Conservation (phyloP, 495 filamentous ascomycete genomes). For the Friedmanniomyces endolithicus region DNA sequence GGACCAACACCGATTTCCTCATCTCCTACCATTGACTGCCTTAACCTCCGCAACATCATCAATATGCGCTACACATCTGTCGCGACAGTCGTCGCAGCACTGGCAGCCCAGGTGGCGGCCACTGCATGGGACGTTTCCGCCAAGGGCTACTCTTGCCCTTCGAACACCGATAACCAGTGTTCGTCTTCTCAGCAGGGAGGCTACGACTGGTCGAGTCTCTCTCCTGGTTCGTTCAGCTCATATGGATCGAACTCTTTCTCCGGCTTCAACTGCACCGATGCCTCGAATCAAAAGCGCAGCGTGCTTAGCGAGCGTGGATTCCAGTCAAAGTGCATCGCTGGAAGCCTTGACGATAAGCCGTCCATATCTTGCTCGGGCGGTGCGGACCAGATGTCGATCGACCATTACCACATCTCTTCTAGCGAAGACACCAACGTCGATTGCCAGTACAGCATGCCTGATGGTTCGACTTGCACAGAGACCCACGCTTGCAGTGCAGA, state of each 20-base stretch:
- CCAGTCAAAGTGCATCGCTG: constrained; percentile 49
- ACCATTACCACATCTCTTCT: constrained; percentile 54
- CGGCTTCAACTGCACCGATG: constrained; percentile 53
- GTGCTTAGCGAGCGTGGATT: constrained; percentile 32
- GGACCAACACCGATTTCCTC: not conserved
- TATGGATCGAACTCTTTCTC: constrained; percentile 63
- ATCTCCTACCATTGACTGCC: not conserved
- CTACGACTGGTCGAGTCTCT: constrained; percentile 57
- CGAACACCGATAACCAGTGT: constrained; percentile 68
- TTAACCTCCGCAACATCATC: constrained; percentile 2
- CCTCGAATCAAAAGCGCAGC: constrained; percentile 36
- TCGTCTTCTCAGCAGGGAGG: constrained; percentile 50
- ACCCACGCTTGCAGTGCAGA: constrained; percentile 47
- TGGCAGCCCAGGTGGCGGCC: constrained; percentile 49
- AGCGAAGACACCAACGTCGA: constrained; percentile 64
- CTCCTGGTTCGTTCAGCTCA: constrained; percentile 46
- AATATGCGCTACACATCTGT: constrained; percentile 36
- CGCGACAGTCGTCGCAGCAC: constrained; percentile 38
- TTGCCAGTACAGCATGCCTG: constrained; percentile 73
- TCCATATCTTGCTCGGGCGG: constrained; percentile 43
- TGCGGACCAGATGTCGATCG: constrained; percentile 59
- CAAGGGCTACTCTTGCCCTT: constrained; percentile 49
- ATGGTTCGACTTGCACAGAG: constrained; percentile 67
- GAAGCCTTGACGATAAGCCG: constrained; percentile 29
- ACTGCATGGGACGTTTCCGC: constrained; percentile 49